Conservation (phyloP, 2,329 filamentous ascomycete genomes). For the Penicillium sp. region DNA sequence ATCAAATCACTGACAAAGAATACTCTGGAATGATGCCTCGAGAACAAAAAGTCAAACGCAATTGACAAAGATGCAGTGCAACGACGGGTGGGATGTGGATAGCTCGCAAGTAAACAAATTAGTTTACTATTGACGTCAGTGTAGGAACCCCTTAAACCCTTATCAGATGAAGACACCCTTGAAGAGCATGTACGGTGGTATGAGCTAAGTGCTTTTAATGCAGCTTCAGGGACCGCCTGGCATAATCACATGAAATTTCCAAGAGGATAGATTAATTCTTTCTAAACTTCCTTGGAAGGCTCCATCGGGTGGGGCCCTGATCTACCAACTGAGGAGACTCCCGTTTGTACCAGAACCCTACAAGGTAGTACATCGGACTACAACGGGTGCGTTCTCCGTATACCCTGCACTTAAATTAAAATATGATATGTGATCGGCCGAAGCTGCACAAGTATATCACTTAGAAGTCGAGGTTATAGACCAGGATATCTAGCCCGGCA, state of each 20-base stretch:
- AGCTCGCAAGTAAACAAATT: neutral
- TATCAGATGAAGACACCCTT: neutral
- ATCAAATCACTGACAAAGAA: neutral
- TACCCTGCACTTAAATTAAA: neutral
- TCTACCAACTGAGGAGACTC: neutral
- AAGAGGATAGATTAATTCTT: neutral
- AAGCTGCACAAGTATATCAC: neutral
- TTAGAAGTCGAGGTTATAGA: neutral
- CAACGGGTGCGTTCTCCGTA: neutral
- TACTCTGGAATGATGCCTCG: neutral
- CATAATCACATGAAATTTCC: neutral
- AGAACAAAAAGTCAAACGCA: neutral
- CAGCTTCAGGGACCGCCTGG: neutral
- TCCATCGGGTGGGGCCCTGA: neutral
- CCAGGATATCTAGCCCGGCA: neutral
- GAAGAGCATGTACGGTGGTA: neutral
- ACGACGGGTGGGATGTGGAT: neutral
- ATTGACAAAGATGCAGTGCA: neutral
- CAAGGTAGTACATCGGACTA: neutral
- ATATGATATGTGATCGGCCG: neutral
- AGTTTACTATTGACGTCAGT: neutral
- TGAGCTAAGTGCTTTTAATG: too few species aligned
- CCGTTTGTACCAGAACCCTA: neutral
- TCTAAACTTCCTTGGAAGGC: neutral
- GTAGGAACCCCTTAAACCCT: neutral